Evolutionary conservation across 768 basidiomycete genomes (phyloP), one percentile per base, ranked within the genome.

Genomic region (Cystofilobasidium macerans): DNA sequence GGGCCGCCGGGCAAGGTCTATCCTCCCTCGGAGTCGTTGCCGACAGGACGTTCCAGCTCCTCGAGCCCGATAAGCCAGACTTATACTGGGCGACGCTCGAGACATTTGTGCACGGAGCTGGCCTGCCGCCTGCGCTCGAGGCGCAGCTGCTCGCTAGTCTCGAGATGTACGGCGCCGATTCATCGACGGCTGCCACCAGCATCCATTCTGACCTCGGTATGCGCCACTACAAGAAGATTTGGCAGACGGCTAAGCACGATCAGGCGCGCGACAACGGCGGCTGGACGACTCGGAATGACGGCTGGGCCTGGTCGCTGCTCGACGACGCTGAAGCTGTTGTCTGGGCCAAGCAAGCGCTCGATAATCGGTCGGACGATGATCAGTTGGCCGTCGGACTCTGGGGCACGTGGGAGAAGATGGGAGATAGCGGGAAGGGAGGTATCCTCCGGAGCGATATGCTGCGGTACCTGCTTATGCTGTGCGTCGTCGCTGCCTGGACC

Each of bases 241-340:
- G 61, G 66, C 66, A 62, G 60, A 67, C 66, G 38, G 53, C 38
- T 28, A 67, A 67, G 61, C 35, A 42, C n/a, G 35, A 28, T 14
- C 1, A 8, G 8, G 26, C 16, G 35, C 11, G 30, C 13, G 58
- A 60, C 13, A 18, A 28, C 8, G 59, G 65, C 13, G 26, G 40
- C 12, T 66, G 65, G 59, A 13, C 16, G 13, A 26, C 32, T 0
- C 40, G 45, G 36, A 66, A 66, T 22, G 11, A 13, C 12, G 43
- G n/a, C 5, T 66, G 65, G 65, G 36, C 53, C 35, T 60, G 65
- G 65, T 43, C 38, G 33, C 43, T 53, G 58, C n/a, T 66, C 57
- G 58, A 57, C 14, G 65, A 60, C 26, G 22, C 38, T 28, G 59
- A 66, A 28, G 58, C 58, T 1, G 65, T 42, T 18, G 65, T 53